These are phyloP conservation scores for Tolypocladium inflatum DNA, from an alignment of 2,329 filamentous ascomycete species.

Conservation along the genomic window DNA sequence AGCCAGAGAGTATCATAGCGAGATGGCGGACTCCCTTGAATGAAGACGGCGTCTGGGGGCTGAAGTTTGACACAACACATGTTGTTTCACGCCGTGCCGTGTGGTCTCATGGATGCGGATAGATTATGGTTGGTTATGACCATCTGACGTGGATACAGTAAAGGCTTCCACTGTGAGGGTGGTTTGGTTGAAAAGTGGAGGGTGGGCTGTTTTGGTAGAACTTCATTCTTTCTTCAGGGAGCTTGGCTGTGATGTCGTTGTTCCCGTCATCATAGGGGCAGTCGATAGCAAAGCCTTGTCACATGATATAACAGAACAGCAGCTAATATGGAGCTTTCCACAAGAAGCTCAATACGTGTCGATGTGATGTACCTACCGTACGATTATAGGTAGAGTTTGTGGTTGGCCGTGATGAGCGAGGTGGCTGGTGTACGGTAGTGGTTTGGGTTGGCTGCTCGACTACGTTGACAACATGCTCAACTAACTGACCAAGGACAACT, in stretches of 20 bases:
- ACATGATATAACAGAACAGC: background rate
- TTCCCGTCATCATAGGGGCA: background rate
- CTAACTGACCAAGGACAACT: background rate
- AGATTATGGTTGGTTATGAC: background rate
- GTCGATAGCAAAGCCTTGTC: background rate
- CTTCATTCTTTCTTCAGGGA: background rate
- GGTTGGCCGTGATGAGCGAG: background rate
- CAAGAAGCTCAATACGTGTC: background rate
- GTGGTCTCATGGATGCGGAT: background rate
- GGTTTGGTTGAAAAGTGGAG: background rate
- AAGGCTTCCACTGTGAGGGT: background rate
- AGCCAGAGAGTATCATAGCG: background rate
- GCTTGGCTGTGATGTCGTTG: background rate
- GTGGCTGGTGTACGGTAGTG: too few species aligned
- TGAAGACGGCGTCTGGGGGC: constrained; percentile 2
- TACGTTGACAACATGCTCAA: too few species aligned
- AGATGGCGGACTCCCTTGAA: background rate
- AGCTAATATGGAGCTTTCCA: background rate
- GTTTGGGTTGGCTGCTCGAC: too few species aligned
- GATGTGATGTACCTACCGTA: background rate
- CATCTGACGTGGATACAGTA: background rate
- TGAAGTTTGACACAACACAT: background rate
- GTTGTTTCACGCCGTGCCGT: background rate
- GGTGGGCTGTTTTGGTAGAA: background rate
- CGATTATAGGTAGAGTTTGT: background rate